Evolutionary conservation across 305 asterid genomes (phyloP), one percentile per base, ranked within the genome.

Genomic region (Fraxinus baroniana): DNA sequence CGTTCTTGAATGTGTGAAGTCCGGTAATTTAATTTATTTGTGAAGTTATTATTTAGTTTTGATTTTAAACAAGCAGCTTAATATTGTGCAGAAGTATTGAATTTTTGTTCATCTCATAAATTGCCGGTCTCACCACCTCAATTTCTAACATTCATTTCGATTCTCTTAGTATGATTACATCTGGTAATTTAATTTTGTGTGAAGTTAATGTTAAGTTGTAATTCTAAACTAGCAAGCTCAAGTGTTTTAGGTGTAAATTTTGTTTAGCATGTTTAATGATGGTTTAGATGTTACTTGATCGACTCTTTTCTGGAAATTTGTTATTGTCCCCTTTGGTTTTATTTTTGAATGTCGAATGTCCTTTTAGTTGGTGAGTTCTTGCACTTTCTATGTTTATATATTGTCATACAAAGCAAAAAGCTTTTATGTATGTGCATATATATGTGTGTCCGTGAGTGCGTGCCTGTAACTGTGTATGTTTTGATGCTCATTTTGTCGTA

Each of bases 1-100:
- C 87, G 95, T 96, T 64, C 91, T 96, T 20, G 89, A 93, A 60
- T 94, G 94, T 83, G 83, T 94, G 86, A 89, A 89, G 37, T 88
- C 97, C n/a, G 97, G 99, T 94, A 80, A n/a, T 4, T 62, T 13
- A 49, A 0, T 39, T 39, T 52, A 24, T 44, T 15, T 83, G 9
- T 44, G 74, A 70, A 70, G 75, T 30, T 15, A 30, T 5, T 70
- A 35, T 32, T 30, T n/a, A 62, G 32, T 24, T 62, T 22, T 62
- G 28, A 26, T 26, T 26, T 26, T 26, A 26, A 26, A 26, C 28
- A 0, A 26, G 72, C 35, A 9, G 35, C 72, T 64, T 7, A 62
- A 2, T 62, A 7, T 20, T 62, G 32, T 20, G 72, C 30, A 2
- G 33, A 9, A 13, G 75, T 12, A 22, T 70, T 70, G 39, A 70